phyloP scores from a whole-genome alignment of 2,329 filamentous ascomycete species.

The Didymella pinodella region DNA sequence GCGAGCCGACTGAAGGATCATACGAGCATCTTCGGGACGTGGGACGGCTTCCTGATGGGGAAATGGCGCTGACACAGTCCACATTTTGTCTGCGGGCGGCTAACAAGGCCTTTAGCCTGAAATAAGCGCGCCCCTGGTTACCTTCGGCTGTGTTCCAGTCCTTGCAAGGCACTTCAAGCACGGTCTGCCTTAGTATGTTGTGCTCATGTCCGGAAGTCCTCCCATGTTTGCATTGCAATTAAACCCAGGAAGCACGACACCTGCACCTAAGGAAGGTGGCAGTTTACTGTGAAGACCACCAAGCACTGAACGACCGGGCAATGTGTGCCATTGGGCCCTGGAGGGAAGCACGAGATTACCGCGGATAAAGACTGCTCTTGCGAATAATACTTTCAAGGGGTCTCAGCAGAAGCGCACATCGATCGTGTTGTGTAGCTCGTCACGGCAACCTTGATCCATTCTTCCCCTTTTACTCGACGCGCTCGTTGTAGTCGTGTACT shows the following conservation, averaged over 20 bases:
- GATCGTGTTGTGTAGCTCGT: neutral
- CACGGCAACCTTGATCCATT: neutral
- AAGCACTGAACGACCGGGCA: neutral
- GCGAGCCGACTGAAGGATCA: neutral
- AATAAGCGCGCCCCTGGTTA: neutral
- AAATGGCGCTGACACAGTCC: neutral
- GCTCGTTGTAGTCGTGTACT: conserved; percentile 35
- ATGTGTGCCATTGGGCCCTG: neutral
- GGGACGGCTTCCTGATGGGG: neutral
- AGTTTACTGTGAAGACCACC: neutral
- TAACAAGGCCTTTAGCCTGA: neutral
- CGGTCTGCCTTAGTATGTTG: neutral
- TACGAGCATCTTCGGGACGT: neutral
- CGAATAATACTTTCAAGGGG: neutral
- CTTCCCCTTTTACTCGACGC: neutral
- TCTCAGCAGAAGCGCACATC: neutral
- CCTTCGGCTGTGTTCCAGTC: neutral
- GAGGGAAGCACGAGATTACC: neutral
- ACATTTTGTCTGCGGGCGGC: neutral
- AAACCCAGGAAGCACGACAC: neutral
- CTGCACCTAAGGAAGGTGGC: neutral
- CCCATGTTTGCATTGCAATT: neutral
- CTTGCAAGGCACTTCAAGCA: neutral
- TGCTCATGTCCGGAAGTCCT: neutral
- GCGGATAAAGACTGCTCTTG: neutral